These are phyloP conservation scores for Tetradesmus obliquus DNA, from an alignment of 139 green algal genomes.

Conservation along the genomic window DNA sequence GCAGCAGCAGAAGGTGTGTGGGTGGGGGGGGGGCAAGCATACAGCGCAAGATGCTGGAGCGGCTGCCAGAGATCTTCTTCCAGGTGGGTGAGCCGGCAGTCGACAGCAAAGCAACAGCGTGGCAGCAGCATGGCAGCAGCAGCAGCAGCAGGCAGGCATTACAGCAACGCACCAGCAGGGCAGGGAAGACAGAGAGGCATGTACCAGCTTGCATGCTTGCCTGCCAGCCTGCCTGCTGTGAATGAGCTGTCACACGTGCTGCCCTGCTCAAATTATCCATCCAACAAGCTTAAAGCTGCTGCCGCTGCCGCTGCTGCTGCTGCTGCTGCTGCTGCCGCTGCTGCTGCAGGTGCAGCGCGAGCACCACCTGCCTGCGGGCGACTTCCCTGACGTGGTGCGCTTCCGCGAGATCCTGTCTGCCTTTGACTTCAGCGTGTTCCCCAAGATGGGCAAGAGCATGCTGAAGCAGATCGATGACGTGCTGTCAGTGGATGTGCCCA, in stretches of 20 bases:
- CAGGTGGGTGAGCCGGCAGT: constrained; percentile 68
- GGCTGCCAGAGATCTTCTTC: constrained; percentile 78
- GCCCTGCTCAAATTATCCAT: neutral
- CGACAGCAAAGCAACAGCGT: constrained; percentile 55
- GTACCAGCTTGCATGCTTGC: neutral
- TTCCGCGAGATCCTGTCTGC: constrained; percentile 88
- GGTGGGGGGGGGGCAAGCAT: constrained; percentile 28
- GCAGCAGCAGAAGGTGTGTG: constrained; percentile 75
- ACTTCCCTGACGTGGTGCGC: constrained; percentile 90
- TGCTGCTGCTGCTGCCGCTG: neutral
- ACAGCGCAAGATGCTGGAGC: constrained; percentile 81
- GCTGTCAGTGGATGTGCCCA: constrained; percentile 89
- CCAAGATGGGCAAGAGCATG: constrained; percentile 68
- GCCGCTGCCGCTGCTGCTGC: neutral
- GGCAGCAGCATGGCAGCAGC: constrained; percentile 58
- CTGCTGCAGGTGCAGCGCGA: constrained; percentile 85
- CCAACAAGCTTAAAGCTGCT: neutral
- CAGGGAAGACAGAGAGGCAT: no score
- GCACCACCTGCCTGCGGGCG: constrained; percentile 88
- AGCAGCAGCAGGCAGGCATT: no score
- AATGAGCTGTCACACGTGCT: no score
- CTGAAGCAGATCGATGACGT: constrained; percentile 85
- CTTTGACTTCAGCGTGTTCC: constrained; percentile 80
- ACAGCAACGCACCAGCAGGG: no score
- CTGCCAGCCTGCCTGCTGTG: neutral